Conservation (phyloP, 148 eudicot species). For the Salicornia ramosissima region DNA sequence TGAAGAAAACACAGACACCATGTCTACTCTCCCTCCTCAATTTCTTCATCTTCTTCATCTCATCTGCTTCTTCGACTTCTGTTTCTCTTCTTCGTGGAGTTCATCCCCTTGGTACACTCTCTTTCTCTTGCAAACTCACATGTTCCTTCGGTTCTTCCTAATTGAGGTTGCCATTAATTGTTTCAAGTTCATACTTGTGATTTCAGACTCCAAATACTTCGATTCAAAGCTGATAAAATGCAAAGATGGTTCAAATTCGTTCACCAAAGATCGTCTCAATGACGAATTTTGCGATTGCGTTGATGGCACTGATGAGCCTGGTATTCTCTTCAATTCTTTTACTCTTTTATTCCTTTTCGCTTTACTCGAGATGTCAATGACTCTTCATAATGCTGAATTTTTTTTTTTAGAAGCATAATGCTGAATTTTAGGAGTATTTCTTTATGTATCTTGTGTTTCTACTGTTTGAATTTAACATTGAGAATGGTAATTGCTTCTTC, state of each 20-base stretch:
- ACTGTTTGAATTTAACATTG: too few species aligned
- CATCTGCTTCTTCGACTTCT: slow-evolving; percentile 24
- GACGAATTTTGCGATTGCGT: slow-evolving; percentile 79
- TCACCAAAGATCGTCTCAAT: slow-evolving; percentile 56
- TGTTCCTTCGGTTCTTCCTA: background rate
- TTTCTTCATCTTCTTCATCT: background rate
- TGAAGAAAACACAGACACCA: background rate
- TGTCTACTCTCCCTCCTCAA: background rate
- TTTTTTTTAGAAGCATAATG: too few species aligned
- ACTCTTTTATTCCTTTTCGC: background rate
- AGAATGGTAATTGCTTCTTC: too few species aligned
- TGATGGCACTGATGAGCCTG: slow-evolving; percentile 92
- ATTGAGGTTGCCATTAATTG: background rate
- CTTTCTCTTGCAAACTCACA: background rate
- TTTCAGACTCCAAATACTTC: slow-evolving; percentile 54
- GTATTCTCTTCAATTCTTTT: slow-evolving; percentile 22
- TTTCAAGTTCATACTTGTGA: background rate
- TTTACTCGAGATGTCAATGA: too few species aligned
- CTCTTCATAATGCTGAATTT: too few species aligned
- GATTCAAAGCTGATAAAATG: slow-evolving; percentile 53
- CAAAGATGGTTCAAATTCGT: slow-evolving; percentile 60
- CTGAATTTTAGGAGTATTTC: too few species aligned
- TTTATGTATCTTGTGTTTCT: too few species aligned
- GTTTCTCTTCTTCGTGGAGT: slow-evolving; percentile 42
- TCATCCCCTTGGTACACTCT: slow-evolving; percentile 57